A percentile compares a stretch with the other conserved stretches of the same genome.
These are phyloP conservation scores for Xanthoparmelia taractica DNA, from an alignment of 495 filamentous ascomycete species.

Conservation along the genomic window DNA sequence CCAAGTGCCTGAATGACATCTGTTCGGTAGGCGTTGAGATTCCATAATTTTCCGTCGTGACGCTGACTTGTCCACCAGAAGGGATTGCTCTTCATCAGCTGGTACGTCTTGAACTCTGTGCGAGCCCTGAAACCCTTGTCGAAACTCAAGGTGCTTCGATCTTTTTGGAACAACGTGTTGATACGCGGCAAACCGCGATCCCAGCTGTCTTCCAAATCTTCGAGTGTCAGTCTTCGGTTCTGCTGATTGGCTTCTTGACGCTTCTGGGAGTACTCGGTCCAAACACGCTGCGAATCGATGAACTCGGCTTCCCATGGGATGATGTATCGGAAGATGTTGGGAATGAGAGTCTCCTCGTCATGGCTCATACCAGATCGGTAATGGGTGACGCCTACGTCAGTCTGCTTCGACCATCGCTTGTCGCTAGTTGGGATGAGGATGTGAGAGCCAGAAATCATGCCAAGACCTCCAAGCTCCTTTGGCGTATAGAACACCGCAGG, in stretches of 20 bases:
- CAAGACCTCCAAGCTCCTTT: conserved; percentile 94
- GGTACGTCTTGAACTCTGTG: conserved; percentile 97
- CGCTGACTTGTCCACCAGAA: conserved; percentile 99
- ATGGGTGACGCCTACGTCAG: conserved; percentile 93
- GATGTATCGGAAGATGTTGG: conserved; percentile 99
- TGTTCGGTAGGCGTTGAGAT: conserved; percentile 93
- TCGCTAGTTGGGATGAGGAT: conserved; percentile 97
- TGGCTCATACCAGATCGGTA: conserved; percentile 98
- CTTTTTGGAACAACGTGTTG: conserved; percentile 99
- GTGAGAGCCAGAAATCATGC: conserved; percentile 98
- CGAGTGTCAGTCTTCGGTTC: conserved; percentile 87
- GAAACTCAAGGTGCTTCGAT: conserved; percentile 93
- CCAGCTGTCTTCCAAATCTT: conserved; percentile 98
- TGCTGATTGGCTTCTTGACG: conserved; percentile 95
- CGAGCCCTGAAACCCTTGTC: conserved; percentile 97
- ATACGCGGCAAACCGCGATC: conserved; percentile 97
- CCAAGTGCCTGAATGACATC: conserved; percentile 98
- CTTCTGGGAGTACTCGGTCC: conserved; percentile 99
- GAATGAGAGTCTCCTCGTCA: conserved; percentile 95
- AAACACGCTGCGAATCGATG: conserved; percentile 96
- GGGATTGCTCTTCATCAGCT: conserved; percentile 98
- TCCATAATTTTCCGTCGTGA: conserved; percentile 98
- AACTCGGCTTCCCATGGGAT: conserved; percentile 99
- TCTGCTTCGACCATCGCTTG: conserved; percentile 97
- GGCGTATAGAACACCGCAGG: conserved; percentile 99